Percentiles rank a stretch among this genome's conserved stretches.
These are phyloP conservation scores for Capronia americana DNA, from an alignment of 2,329 filamentous ascomycete genomes.

Conservation along the genomic window DNA sequence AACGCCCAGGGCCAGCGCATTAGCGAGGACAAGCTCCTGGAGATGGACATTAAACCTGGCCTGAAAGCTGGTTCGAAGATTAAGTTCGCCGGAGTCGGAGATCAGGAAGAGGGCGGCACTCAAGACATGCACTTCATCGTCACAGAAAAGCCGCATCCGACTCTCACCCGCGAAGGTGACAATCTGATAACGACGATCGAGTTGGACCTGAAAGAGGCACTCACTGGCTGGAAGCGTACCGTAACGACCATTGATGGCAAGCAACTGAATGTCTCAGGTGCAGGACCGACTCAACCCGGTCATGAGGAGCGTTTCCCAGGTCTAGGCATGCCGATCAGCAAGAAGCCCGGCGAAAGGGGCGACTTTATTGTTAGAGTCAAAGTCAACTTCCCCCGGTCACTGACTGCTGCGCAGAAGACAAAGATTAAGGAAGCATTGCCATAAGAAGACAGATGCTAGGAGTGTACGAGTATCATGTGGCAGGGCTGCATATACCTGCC, in stretches of 20 bases:
- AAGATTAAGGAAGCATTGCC: slow-evolving; percentile 77
- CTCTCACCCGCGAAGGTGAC: slow-evolving; percentile 86
- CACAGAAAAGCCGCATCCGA: slow-evolving; percentile 87
- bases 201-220: slow-evolving; percentile 86
- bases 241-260: slow-evolving; percentile 92
- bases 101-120: slow-evolving; percentile 93
- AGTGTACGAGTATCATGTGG: background rate
- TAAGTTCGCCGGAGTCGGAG: slow-evolving; percentile 96
- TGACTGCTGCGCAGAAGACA: slow-evolving; percentile 80
- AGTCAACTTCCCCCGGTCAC: slow-evolving; percentile 83
- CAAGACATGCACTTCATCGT: slow-evolving; percentile 96
- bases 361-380: slow-evolving; percentile 90
- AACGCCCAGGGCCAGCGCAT: slow-evolving; percentile 84
- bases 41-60: slow-evolving; percentile 94
- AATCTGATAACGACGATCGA: slow-evolving; percentile 80
- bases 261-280: slow-evolving; percentile 77
- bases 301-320: slow-evolving; percentile 81
- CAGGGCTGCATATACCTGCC: background rate
- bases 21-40: slow-evolving; percentile 85
- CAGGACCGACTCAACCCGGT: slow-evolving; percentile 83
- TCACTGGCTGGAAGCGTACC: slow-evolving; percentile 93
- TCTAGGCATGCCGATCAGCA: slow-evolving; percentile 93
- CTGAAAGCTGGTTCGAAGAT: slow-evolving; percentile 98
- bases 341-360: slow-evolving; percentile 82
- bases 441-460: slow-evolving; percentile 10